Conservation (phyloP, 805 yeast genomes). For the Cyberlindnera saturnus region DNA sequence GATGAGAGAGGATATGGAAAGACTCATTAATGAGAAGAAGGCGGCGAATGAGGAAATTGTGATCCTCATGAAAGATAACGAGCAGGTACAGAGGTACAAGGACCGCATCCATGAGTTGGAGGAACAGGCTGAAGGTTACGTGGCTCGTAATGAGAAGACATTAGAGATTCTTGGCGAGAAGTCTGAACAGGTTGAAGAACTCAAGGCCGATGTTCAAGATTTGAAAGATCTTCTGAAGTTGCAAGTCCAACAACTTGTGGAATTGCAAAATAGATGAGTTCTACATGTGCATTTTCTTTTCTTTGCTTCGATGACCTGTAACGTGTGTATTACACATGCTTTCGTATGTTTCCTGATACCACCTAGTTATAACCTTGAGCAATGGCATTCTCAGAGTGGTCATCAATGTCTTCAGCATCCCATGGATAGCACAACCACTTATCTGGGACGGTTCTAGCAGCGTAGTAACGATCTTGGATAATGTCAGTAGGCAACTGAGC, state of each 20-base stretch:
- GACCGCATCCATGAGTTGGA: slow-evolving; percentile 34
- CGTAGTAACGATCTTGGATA: slow-evolving; percentile 58
- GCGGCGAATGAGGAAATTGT: slow-evolving; percentile 65
- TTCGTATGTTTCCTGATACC: not conserved
- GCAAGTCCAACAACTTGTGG: slow-evolving; percentile 86
- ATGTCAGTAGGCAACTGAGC: slow-evolving; percentile 63
- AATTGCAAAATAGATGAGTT: slow-evolving; percentile 37
- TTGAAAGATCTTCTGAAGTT: slow-evolving; percentile 75
- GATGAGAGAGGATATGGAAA: slow-evolving; percentile 54
- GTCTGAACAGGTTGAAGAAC: slow-evolving; percentile 77
- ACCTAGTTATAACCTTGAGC: slow-evolving; percentile 56
- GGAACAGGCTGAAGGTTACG: slow-evolving; percentile 22
- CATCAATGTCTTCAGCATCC: slow-evolving; percentile 80
- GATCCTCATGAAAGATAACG: slow-evolving; percentile 49
- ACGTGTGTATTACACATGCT: not conserved
- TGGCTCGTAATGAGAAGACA: slow-evolving; percentile 43
- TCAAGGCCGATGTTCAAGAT: slow-evolving; percentile 83
- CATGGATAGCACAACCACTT: slow-evolving; percentile 88
- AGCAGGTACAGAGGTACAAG: slow-evolving; percentile 32
- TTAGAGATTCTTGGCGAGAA: slow-evolving; percentile 80
- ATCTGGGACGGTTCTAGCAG: slow-evolving; percentile 72
- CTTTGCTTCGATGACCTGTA: not conserved
- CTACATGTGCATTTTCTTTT: not conserved
- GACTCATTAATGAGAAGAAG: slow-evolving; percentile 51
- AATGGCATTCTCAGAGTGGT: slow-evolving; percentile 59